phyloP scores from a whole-genome alignment of 371 early-diverging fungal species.

The Mortierella sp. region DNA sequence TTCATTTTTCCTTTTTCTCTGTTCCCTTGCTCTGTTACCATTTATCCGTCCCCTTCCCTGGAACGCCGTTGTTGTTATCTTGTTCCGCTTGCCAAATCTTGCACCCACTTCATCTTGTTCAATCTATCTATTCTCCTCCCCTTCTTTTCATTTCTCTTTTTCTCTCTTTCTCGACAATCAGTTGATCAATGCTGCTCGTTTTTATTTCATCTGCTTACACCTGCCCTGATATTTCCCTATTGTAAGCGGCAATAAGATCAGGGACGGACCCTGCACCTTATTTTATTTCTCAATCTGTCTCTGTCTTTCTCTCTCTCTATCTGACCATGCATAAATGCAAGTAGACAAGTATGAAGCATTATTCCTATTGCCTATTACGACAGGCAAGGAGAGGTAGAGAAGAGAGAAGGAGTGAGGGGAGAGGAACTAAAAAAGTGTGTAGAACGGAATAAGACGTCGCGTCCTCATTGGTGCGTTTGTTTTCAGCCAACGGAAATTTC shows the following conservation, averaged over 20 bases:
- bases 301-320: not conserved
- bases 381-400: not conserved
- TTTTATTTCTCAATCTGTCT: not conserved
- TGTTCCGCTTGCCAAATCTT: not conserved
- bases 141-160: not conserved
- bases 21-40: too few species aligned
- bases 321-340: not conserved
- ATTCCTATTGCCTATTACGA: not conserved
- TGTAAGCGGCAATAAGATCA: too few species aligned
- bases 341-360: not conserved
- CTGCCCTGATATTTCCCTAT: not conserved
- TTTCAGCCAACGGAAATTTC: not conserved
- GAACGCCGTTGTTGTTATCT: too few species aligned
- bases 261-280: not conserved
- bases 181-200: not conserved
- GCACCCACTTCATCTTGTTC: not conserved
- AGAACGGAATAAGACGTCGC: too few species aligned
- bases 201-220: not conserved
- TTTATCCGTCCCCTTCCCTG: too few species aligned
- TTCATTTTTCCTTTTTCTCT: too few species aligned
- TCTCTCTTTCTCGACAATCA: not conserved
- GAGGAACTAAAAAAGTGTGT: too few species aligned
- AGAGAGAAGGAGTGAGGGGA: not conserved
- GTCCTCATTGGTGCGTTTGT: conserved; percentile 1
- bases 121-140: not conserved